Percentiles rank a stretch among this genome's conserved stretches.
Evolutionary conservation across 139 green algal genomes (phyloP).

Genomic region (Chlorella vulgaris): DNA sequence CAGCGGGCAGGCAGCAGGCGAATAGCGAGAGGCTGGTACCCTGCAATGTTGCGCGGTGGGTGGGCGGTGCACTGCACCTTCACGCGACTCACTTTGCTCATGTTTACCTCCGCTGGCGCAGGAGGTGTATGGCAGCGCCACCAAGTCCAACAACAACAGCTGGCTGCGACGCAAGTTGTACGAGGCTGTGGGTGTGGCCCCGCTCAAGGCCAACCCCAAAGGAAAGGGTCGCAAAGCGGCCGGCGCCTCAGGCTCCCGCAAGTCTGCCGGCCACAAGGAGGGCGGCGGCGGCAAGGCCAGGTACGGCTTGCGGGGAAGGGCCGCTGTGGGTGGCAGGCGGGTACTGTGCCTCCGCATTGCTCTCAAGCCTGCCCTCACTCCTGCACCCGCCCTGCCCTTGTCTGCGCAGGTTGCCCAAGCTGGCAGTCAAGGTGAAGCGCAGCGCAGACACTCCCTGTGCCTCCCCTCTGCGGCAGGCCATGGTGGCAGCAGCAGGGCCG

Average conservation of each 20-base stretch:
- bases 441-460: not conserved
- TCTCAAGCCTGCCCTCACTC: too few species aligned
- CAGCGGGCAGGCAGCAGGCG: too few species aligned
- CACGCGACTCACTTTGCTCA: too few species aligned
- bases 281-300: not conserved
- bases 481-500: not conserved
- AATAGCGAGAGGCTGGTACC: too few species aligned
- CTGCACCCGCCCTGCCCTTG: too few species aligned
- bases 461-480: not conserved
- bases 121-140: conserved; percentile 49
- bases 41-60: too few species aligned
- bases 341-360: too few species aligned
- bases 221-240: conserved; percentile 33
- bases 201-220: conserved; percentile 46
- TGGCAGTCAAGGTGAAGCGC: not conserved
- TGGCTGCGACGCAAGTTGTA: conserved; percentile 57
- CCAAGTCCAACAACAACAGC: conserved; percentile 57
- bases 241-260: not conserved
- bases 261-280: not conserved
- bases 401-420: not conserved
- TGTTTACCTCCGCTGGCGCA: not conserved
- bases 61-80: too few species aligned
- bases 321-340: too few species aligned
- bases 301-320: too few species aligned
- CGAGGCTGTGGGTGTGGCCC: conserved; percentile 50